Conservation (phyloP, 495 filamentous ascomycete species). For the Sabuloglossum arenarium region DNA sequence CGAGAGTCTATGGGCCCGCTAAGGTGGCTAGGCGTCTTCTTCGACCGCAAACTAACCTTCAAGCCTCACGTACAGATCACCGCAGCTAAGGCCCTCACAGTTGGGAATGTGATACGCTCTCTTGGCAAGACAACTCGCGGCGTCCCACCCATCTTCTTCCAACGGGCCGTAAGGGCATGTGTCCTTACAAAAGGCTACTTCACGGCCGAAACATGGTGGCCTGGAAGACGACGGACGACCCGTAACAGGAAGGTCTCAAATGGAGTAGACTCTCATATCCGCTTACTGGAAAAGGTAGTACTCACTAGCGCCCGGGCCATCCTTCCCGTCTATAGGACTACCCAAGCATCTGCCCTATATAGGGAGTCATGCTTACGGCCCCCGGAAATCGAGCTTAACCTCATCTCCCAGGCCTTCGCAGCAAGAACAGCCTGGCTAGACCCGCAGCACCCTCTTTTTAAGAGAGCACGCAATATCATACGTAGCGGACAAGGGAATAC, state of each 20-base stretch:
- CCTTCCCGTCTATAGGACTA: background rate
- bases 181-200: background rate
- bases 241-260: background rate
- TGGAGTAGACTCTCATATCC: background rate
- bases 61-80: background rate
- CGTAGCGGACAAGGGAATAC: background rate
- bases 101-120: background rate
- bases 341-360: background rate
- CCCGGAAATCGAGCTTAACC: background rate
- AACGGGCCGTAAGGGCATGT: background rate
- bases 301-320: background rate
- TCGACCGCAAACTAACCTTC: background rate
- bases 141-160: background rate
- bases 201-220: background rate
- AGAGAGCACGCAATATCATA: background rate
- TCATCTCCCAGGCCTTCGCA: background rate
- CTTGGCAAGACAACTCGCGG: background rate
- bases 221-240: background rate
- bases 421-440: background rate
- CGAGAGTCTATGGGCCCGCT: background rate
- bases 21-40: background rate
- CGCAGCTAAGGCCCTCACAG: background rate
- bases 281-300: background rate
- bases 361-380: background rate
- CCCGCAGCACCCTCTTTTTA: background rate